Conservation (phyloP, 208 protist species). For the Leishmania martiniquensis region DNA sequence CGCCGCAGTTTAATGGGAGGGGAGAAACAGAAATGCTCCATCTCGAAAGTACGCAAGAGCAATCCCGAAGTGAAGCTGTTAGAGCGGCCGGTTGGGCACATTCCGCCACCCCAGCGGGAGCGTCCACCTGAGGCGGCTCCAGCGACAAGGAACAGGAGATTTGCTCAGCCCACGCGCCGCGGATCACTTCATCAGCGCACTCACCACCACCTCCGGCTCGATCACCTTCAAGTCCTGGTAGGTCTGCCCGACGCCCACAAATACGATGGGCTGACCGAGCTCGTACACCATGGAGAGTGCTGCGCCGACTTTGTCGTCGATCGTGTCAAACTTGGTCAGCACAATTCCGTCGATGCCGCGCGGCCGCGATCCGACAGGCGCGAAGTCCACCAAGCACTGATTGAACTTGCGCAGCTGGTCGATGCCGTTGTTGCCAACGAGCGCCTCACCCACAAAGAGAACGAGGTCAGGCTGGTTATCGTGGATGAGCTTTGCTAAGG, state of each 20-base stretch:
- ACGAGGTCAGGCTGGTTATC: constrained; percentile 97
- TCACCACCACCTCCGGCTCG: constrained; percentile 95
- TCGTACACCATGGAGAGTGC: constrained; percentile 99
- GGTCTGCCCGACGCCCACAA: constrained; percentile 99
- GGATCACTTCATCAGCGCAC: constrained; percentile 91
- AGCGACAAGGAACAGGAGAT: not conserved
- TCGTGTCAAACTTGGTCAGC: constrained; percentile 99
- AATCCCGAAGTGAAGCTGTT: not conserved
- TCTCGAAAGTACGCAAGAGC: not conserved
- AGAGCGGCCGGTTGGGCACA: too few relatives aligned
- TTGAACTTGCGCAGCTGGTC: constrained; percentile 99
- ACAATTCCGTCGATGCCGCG: constrained; percentile 99
- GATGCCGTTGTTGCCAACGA: constrained; percentile 99
- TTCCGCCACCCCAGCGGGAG: too few relatives aligned
- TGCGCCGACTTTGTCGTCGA: constrained; percentile 99
- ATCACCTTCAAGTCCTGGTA: constrained; percentile 98
- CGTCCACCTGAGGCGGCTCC: not conserved
- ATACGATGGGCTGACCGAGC: constrained; percentile 99
- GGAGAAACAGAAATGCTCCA: not conserved
- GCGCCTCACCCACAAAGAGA: constrained; percentile 99
- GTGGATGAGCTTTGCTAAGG: constrained; percentile 97
- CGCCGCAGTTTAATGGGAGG: not conserved
- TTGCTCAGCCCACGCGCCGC: not conserved
- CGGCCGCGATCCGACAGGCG: constrained; percentile 64
- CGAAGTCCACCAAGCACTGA: constrained; percentile 93